Evolutionary conservation across 305 asterid genomes (phyloP).

Genomic region (Withania somnifera): DNA sequence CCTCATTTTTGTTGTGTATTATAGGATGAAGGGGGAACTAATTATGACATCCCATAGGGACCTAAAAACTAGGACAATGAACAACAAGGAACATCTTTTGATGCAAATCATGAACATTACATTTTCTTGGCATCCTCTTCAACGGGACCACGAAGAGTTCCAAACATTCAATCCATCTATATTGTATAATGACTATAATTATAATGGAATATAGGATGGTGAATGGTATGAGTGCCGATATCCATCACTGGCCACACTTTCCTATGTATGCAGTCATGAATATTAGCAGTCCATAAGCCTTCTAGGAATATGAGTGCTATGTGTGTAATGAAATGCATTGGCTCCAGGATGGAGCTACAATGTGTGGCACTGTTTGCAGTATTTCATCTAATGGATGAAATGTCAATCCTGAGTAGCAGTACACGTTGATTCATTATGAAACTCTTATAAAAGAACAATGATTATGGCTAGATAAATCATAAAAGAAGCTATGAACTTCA

Average conservation of each 20-base stretch:
- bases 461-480: too few relatives aligned
- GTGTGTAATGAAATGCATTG: constrained; percentile 68
- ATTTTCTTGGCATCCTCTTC: constrained; percentile 57
- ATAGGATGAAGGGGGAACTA: too few relatives aligned
- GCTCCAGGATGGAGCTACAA: constrained; percentile 68
- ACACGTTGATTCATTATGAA: too few relatives aligned
- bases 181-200: constrained; percentile 89
- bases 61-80: background rate
- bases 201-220: constrained; percentile 91
- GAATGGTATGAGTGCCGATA: constrained; percentile 93
- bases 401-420: constrained; percentile 79
- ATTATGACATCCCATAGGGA: too few relatives aligned
- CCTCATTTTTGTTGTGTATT: too few relatives aligned
- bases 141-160: constrained; percentile 81
- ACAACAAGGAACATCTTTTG: too few relatives aligned
- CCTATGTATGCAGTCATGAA: constrained; percentile 86
- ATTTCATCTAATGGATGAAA: constrained; percentile 94
- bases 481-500: too few relatives aligned
- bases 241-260: constrained; percentile 97
- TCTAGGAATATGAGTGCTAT: constrained; percentile 66
- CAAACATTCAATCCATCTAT: constrained; percentile 99
- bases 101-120: constrained; percentile 15
- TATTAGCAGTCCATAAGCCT: constrained; percentile 90
- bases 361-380: constrained; percentile 81
- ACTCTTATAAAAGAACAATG: too few relatives aligned